Percentiles rank a stretch among this genome's conserved stretches.
phyloP scores from a whole-genome alignment of 345 rosid species.

The Pistacia atlantica region DNA sequence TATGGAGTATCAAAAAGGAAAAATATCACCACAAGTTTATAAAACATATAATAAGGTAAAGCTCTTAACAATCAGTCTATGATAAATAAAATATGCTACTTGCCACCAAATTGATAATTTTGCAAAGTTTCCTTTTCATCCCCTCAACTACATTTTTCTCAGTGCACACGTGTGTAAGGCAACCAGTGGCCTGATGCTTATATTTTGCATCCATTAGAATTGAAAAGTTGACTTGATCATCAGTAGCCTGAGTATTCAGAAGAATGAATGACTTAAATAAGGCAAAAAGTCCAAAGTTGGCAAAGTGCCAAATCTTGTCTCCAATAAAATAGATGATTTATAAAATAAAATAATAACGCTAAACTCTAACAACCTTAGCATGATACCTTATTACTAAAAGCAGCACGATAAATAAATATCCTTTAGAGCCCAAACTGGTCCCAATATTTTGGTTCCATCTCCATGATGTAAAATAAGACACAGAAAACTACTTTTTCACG shows the following conservation, averaged over 20 bases:
- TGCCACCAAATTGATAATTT: neutral
- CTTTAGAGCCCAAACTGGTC: no score
- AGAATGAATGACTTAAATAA: no score
- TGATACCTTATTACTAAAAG: no score
- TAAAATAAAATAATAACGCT: no score
- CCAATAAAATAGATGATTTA: no score
- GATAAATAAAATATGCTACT: neutral
- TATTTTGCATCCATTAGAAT: neutral
- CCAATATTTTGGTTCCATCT: no score
- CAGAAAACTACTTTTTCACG: no score
- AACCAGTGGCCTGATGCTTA: neutral
- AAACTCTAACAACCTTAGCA: no score
- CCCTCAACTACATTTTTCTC: neutral
- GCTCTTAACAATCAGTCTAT: neutral
- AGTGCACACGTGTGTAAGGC: neutral
- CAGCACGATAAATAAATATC: no score
- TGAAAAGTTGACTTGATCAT: neutral
- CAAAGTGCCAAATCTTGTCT: no score
- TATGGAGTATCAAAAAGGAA: neutral
- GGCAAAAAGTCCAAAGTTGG: no score
- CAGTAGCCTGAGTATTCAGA: neutral
- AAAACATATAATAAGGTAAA: neutral
- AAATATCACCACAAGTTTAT: neutral
- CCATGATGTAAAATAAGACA: no score
- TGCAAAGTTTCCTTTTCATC: neutral